Conservation (phyloP, 1,284 basidiomycete genomes). For the Leccinum colubrinum region DNA sequence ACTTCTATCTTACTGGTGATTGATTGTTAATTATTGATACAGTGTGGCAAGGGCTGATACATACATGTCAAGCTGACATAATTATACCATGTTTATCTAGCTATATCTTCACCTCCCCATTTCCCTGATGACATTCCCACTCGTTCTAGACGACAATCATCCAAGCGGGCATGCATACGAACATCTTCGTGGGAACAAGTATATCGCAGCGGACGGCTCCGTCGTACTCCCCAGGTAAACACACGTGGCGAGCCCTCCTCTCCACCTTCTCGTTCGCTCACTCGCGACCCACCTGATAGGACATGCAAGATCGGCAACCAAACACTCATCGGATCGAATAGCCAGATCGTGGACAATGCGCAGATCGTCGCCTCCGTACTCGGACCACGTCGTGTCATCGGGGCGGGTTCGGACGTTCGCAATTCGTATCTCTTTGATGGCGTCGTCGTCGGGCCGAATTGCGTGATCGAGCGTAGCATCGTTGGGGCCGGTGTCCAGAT, state of each 20-base stretch:
- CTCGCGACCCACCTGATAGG: conserved; percentile 31
- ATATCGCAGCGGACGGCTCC: conserved; percentile 74
- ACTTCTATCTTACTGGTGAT: too few relatives aligned
- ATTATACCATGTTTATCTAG: too few relatives aligned
- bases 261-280: neutral
- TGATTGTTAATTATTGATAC: too few relatives aligned
- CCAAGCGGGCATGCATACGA: conserved; percentile 82
- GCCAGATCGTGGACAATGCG: conserved; percentile 62
- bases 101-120: too few relatives aligned
- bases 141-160: conserved; percentile 92
- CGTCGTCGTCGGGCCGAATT: conserved; percentile 75
- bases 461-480: conserved; percentile 74
- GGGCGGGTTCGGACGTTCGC: conserved; percentile 57
- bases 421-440: conserved; percentile 85
- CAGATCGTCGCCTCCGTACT: conserved; percentile 72
- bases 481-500: conserved; percentile 76
- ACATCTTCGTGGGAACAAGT: conserved; percentile 82
- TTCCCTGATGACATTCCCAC: conserved; percentile 93
- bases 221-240: conserved; percentile 74
- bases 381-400: conserved; percentile 72
- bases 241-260: neutral
- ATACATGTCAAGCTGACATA: too few relatives aligned
- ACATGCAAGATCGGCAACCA: conserved; percentile 84
- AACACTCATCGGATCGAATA: conserved; percentile 76
- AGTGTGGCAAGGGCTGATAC: too few relatives aligned